Percentiles rank a stretch among this genome's conserved stretches.
phyloP scores from a whole-genome alignment of 768 basidiomycete genomes.

The Psilocybe sp. region DNA sequence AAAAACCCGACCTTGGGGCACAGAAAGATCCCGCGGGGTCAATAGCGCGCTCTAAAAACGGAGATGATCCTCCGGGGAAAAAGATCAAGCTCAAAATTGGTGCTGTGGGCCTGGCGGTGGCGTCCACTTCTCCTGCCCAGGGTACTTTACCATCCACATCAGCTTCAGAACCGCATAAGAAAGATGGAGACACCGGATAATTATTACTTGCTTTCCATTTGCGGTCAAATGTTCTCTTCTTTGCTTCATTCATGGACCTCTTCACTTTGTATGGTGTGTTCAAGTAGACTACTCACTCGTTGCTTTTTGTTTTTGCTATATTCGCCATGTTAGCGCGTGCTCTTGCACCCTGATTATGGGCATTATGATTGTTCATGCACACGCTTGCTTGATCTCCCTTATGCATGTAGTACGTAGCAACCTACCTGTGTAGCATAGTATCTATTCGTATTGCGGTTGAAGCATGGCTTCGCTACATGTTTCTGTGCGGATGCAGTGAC shows the following conservation, averaged over 20 bases:
- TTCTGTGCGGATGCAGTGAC: no score
- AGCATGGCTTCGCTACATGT: no score
- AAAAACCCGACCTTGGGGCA: constrained; percentile 48
- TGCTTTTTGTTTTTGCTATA: no score
- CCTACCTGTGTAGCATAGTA: no score
- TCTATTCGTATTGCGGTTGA: no score
- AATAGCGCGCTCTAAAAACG: constrained; percentile 34
- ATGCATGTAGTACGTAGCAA: no score
- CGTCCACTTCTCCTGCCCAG: constrained; percentile 18
- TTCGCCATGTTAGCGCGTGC: no score
- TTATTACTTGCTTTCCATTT: constrained; percentile 2
- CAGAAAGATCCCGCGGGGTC: constrained; percentile 35
- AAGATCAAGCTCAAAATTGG: constrained; percentile 78
- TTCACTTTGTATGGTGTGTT: not conserved
- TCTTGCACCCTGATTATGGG: no score
- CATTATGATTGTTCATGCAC: not conserved
- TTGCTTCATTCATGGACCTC: constrained; percentile 2
- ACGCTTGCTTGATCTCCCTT: not conserved
- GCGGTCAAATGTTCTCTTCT: constrained; percentile 5
- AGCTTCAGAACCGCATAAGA: constrained; percentile 63
- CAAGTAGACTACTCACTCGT: no score
- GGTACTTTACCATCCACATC: constrained; percentile 26
- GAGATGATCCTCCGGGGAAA: constrained; percentile 55
- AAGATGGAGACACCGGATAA: constrained; percentile 76
- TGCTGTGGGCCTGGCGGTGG: constrained; percentile 37